Evolutionary conservation across 2,329 filamentous ascomycete species (phyloP).

Genomic region (Piedraia hortae): DNA sequence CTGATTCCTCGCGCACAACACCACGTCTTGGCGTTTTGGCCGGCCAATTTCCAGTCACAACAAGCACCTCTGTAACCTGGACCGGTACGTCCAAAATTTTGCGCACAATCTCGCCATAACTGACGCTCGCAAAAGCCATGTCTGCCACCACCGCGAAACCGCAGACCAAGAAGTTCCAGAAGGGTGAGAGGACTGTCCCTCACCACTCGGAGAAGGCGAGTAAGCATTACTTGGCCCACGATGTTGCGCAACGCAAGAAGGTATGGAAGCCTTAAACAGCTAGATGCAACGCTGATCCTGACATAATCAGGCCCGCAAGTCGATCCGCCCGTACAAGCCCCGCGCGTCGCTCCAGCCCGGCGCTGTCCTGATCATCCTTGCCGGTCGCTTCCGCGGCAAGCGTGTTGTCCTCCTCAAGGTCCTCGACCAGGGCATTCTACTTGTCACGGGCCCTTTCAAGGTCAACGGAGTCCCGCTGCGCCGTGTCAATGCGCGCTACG

Average conservation of each 20-base stretch:
- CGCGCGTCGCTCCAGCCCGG: conserved; percentile 79
- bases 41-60: too few relatives aligned
- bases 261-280: conserved; percentile 28
- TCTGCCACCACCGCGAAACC: conserved; percentile 3
- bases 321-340: conserved; percentile 62
- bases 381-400: conserved; percentile 99
- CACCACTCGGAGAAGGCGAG: conserved; percentile 71
- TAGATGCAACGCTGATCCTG: not conserved
- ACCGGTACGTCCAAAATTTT: too few relatives aligned
- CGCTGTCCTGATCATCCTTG: conserved; percentile 93
- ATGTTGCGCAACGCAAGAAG: conserved; percentile 73
- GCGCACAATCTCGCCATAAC: too few relatives aligned
- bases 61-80: too few relatives aligned
- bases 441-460: conserved; percentile 99
- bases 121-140: conserved; percentile 1
- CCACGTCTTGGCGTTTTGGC: too few relatives aligned
- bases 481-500: conserved; percentile 75
- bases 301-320: conserved; percentile 63
- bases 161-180: conserved; percentile 84
- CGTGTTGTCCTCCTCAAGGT: conserved; percentile 96
- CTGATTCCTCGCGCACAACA: too few relatives aligned
- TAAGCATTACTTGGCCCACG: conserved; percentile 97
- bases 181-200: conserved; percentile 79
- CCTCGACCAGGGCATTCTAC: conserved; percentile 89
- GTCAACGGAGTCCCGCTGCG: conserved; percentile 97